These are phyloP conservation scores for Dendrocalamus sinicus DNA, from an alignment of 176 grass and related monocot species.

Conservation along the genomic window DNA sequence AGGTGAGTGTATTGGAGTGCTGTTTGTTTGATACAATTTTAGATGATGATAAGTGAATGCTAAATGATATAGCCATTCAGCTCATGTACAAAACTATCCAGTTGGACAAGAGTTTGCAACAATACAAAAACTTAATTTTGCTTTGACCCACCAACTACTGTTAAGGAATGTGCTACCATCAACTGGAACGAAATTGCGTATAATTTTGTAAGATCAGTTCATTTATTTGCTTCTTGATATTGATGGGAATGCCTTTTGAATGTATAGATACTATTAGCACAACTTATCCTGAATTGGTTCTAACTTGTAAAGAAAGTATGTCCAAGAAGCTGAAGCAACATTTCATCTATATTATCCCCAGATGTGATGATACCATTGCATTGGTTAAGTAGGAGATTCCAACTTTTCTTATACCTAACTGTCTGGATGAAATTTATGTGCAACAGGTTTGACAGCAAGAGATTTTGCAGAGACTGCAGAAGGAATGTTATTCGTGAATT, in stretches of 20 bases:
- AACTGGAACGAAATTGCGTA: constrained; percentile 4
- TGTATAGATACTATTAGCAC: background rate
- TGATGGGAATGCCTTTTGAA: background rate
- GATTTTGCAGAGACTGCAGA: constrained; percentile 94
- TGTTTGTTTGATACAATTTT: constrained; percentile 6
- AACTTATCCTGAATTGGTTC: constrained; percentile 5
- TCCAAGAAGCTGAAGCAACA: background rate
- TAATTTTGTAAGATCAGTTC: background rate
- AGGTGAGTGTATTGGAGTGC: constrained; percentile 48
- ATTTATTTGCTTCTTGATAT: constrained; percentile 21
- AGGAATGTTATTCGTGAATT: constrained; percentile 93
- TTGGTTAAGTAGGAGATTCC: background rate
- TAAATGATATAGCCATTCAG: background rate
- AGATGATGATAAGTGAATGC: background rate
- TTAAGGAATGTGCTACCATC: background rate
- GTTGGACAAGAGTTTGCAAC: background rate
- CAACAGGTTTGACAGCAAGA: constrained; percentile 94
- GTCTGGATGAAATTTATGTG: constrained; percentile 33
- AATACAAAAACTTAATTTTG: background rate
- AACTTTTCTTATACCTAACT: constrained; percentile 19
- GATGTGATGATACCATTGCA: background rate
- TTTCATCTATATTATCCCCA: constrained; percentile 1
- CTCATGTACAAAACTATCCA: background rate
- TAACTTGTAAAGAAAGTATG: background rate
- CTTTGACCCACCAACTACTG: background rate